phyloP scores from a whole-genome alignment of 805 yeast genomes.

The Starmerella geochares region DNA sequence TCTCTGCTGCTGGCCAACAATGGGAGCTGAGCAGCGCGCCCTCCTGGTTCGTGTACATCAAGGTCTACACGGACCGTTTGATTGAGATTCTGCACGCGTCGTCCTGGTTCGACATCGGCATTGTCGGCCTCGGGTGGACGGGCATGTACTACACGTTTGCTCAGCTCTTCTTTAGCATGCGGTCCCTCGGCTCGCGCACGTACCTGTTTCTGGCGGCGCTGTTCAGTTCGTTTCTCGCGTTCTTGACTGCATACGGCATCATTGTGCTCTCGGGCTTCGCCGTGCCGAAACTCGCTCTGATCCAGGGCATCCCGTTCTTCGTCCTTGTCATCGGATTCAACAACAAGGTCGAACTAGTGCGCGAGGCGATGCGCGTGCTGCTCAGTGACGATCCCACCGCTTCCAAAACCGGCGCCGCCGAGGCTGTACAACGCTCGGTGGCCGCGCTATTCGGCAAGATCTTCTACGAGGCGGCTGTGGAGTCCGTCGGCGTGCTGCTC shows the following conservation, averaged over 20 bases:
- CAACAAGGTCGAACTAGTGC: constrained; percentile 64
- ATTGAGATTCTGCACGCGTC: constrained; percentile 44
- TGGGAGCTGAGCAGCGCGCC: constrained; percentile 36
- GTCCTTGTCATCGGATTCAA: constrained; percentile 89
- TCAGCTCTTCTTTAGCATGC: constrained; percentile 67
- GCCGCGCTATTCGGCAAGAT: constrained; percentile 33
- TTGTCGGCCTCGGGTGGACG: constrained; percentile 67
- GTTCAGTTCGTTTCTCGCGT: constrained; percentile 70
- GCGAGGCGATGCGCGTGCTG: constrained; percentile 28
- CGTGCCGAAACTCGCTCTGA: constrained; percentile 61
- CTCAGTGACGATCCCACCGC: constrained; percentile 22
- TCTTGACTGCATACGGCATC: constrained; percentile 63
- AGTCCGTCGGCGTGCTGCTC: constrained; percentile 54
- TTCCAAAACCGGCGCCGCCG: constrained; percentile 33
- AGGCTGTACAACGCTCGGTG: constrained; percentile 38
- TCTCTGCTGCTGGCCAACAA: constrained; percentile 30
- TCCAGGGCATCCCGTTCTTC: constrained; percentile 88
- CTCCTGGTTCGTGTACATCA: constrained; percentile 33
- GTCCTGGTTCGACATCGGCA: constrained; percentile 72
- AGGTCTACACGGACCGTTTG: constrained; percentile 30
- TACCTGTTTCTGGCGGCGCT: constrained; percentile 79
- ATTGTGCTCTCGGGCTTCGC: constrained; percentile 47
- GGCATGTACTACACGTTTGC: constrained; percentile 81
- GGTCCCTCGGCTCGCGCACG: constrained; percentile 65
- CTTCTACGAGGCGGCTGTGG: constrained; percentile 66